Evolutionary conservation across 1,139 yeast species (phyloP).

Genomic region (Scheffersomyces segobiensis): DNA sequence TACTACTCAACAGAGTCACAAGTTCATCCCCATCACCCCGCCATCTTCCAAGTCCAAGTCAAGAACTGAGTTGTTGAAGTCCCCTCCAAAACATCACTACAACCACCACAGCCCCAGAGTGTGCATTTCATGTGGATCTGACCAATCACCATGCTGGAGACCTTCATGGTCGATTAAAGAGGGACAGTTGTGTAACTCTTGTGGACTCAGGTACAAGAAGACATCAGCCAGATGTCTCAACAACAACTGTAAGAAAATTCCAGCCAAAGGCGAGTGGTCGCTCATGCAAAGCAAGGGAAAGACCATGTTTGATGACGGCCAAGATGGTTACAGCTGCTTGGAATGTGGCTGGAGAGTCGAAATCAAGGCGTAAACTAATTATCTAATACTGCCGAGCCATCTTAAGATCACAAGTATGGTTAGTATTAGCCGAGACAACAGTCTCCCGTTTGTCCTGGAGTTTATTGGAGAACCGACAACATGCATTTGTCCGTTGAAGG

Average conservation of each 20-base stretch:
- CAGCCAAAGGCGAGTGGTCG: slow-evolving; percentile 95
- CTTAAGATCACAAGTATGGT: slow-evolving; percentile 6
- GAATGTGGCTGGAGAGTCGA: slow-evolving; percentile 62
- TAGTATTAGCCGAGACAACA: not conserved
- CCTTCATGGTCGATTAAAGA: slow-evolving; percentile 90
- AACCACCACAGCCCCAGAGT: slow-evolving; percentile 44
- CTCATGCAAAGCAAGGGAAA: slow-evolving; percentile 76
- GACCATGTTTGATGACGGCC: slow-evolving; percentile 40
- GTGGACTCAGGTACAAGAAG: slow-evolving; percentile 92
- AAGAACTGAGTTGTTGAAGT: slow-evolving; percentile 30
- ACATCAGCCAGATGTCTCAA: slow-evolving; percentile 89
- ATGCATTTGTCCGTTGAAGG: not conserved
- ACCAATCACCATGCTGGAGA: slow-evolving; percentile 97
- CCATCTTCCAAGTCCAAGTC: slow-evolving; percentile 37
- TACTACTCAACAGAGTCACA: slow-evolving; percentile 16
- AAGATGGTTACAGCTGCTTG: slow-evolving; percentile 59
- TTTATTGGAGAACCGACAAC: not conserved
- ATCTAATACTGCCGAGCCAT: slow-evolving; percentile 1
- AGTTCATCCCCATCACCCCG: slow-evolving; percentile 47
- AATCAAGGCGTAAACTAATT: slow-evolving; percentile 22
- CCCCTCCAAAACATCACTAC: slow-evolving; percentile 39
- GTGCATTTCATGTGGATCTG: slow-evolving; percentile 90
- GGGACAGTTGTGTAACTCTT: slow-evolving; percentile 94
- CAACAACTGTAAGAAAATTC: slow-evolving; percentile 75
- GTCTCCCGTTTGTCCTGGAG: not conserved